phyloP scores from a whole-genome alignment of 2,329 filamentous ascomycete species.

The Phoma sp. region DNA sequence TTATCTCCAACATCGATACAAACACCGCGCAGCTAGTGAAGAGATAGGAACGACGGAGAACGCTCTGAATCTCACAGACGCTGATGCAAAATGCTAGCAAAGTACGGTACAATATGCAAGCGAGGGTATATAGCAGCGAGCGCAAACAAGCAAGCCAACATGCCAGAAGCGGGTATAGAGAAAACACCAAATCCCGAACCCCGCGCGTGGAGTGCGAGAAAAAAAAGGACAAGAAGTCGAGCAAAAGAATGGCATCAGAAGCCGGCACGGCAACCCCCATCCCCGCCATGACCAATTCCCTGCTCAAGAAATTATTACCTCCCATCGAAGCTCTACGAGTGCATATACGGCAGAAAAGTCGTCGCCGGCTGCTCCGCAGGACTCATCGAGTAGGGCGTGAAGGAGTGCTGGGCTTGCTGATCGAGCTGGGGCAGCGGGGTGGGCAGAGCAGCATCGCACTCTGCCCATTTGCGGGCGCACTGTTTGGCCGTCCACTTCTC shows the following conservation, averaged over 20 bases:
- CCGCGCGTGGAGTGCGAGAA: neutral
- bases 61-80: too few relatives aligned
- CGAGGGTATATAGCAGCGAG: conserved; percentile 16
- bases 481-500: conserved; percentile 59
- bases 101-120: neutral
- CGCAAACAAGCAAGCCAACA: conserved; percentile 1
- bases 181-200: neutral
- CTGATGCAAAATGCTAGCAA: neutral
- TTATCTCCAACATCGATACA: too few relatives aligned
- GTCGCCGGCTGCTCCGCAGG: conserved; percentile 41
- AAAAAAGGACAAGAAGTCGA: neutral
- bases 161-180: neutral
- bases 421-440: conserved; percentile 44
- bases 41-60: too few relatives aligned
- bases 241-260: neutral
- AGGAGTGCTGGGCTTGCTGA: conserved; percentile 38
- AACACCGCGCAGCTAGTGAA: too few relatives aligned
- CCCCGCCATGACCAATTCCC: neutral
- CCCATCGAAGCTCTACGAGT: conserved; percentile 8
- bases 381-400: conserved; percentile 45
- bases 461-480: conserved; percentile 59
- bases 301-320: neutral
- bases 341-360: conserved; percentile 40
- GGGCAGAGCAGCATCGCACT: conserved; percentile 43
- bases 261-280: neutral